Conservation (phyloP, 345 rosid species). For the Eucalyptus sp. region DNA sequence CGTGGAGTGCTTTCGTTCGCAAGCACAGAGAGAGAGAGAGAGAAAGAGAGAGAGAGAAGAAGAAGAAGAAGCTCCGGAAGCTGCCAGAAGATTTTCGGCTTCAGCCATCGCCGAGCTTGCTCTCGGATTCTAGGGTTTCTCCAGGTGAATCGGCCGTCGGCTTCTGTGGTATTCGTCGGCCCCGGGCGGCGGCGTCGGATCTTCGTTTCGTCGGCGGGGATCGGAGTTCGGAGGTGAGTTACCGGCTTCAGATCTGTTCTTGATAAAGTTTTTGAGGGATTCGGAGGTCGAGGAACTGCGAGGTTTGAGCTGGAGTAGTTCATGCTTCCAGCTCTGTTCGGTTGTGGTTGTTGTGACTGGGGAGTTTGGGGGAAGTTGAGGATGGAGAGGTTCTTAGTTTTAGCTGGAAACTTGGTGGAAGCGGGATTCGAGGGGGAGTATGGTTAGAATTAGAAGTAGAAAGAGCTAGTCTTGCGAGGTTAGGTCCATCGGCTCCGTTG, state of each 20-base stretch:
- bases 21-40: not conserved
- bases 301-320: not conserved
- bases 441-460: not conserved
- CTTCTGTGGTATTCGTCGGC: not conserved
- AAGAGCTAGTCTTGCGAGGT: not conserved
- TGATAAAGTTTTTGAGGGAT: not conserved
- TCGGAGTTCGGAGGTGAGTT: not conserved
- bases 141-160: not conserved
- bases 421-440: not conserved
- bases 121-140: not conserved
- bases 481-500: not conserved
- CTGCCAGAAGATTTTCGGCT: not conserved
- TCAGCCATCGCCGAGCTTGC: not conserved
- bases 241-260: not conserved
- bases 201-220: not conserved
- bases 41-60: not conserved
- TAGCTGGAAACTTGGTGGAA: not conserved
- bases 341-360: not conserved
- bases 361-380: not conserved
- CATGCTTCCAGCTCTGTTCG: not conserved
- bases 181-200: not conserved
- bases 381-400: not conserved
- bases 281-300: not conserved
- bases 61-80: constrained; percentile 21
- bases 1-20: constrained; percentile 1